Evolutionary conservation across 495 filamentous ascomycete genomes (phyloP), one percentile per base, ranked within the genome.

Genomic region (Tuber magnatum): DNA sequence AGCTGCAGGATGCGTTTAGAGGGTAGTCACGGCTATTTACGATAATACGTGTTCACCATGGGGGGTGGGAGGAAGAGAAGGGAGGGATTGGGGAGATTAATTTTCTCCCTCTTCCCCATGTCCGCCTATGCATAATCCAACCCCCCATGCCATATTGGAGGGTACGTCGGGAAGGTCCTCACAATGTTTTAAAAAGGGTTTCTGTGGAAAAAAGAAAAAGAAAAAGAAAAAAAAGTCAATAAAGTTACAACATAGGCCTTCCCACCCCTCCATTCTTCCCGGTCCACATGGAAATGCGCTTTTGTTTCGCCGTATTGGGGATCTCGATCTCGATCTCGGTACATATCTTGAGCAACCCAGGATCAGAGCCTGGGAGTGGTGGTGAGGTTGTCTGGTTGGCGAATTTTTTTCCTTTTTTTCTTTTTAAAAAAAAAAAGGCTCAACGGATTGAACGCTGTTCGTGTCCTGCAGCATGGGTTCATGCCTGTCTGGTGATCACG

Each of bases 1-100:
- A 35, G 56, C 56, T 65, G 56, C 56, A 65, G 28, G 28, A 65
- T 65, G 28, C 56, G 56, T 65, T 35, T 65, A 28, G 56, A 6
- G 56, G 56, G 56, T 65, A 65, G 56, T 65, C 28, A 65, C 56
- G 56, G 56, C 56, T 65, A 65, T 65, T 65, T 65, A 65, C 56
- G 28, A 65, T 65, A 65, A 65, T 65, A 65, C 56, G 56, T 65
- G 56, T 65, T 28, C 28, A 65, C 56, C 2, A 18, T 35, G 56
- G 56, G 28, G 56, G 51, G 51, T 14, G n/a, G n/a, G 28, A 35
- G 56, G 3, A 20, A 20, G 28, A 12, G 28, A 35, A 35, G 28
- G 28, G 28, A 65, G 28, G 56, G 56, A 35, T 65, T 65, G 56
- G 56, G 56, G 56, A 32, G 56, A 65, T 65, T 65, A 65, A 65